Evolutionary conservation across 179 eudicot genomes (phyloP).

Genomic region (Sideroxylon spinosum): DNA sequence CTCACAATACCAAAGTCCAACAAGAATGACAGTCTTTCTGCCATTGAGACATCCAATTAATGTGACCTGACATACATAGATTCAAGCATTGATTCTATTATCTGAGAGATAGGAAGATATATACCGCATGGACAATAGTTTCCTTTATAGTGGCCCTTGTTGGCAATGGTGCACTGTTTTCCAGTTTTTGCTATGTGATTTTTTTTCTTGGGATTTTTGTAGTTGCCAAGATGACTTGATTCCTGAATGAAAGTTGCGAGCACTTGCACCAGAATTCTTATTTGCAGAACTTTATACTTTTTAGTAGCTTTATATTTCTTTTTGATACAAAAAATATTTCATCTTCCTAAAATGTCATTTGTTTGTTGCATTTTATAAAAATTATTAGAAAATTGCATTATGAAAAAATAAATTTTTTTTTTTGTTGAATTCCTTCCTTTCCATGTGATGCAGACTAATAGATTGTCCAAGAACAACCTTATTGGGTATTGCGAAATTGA

Average conservation of each 20-base stretch:
- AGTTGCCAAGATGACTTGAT: conserved; percentile 1
- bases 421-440: background rate
- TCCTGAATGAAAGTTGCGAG: background rate
- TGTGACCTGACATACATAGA: background rate
- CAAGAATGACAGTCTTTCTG: background rate
- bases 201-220: too few relatives aligned
- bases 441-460: conserved; percentile 67
- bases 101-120: conserved; percentile 4
- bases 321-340: too few relatives aligned
- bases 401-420: background rate
- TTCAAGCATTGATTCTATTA: background rate
- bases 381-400: too few relatives aligned
- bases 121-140: background rate
- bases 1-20: background rate
- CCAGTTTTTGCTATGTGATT: too few relatives aligned
- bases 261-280: too few relatives aligned
- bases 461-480: conserved; percentile 74
- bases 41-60: background rate
- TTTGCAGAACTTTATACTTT: too few relatives aligned
- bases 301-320: too few relatives aligned
- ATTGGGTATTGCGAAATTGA: conserved; percentile 81
- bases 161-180: background rate
- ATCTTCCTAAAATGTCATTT: too few relatives aligned
- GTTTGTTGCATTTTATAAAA: too few relatives aligned
- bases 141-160: background rate